Base-by-base conservation (phyloP, 768 basidiomycete species). In the Suillus subalutaceus region DNA sequence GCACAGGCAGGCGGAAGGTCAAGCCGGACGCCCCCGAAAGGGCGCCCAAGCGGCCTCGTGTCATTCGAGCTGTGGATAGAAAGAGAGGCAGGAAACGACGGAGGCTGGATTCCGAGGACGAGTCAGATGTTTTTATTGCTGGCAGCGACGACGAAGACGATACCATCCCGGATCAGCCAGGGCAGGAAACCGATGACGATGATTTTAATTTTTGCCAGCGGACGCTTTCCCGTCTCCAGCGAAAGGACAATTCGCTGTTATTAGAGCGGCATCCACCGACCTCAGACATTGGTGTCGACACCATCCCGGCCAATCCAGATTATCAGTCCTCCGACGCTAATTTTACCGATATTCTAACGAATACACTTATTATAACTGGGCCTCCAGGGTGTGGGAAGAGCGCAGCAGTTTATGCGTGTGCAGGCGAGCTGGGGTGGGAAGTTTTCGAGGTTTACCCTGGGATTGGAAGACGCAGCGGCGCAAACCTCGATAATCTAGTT, bases 401-500 rank as follows among this genome's bases (percentile, higher is more conserved):
- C 6, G 90, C 94, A 2, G 86, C 94, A 26, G 91, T 97, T 2
- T 96, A 97, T 77, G 96, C 97, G 0, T 96, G 95, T 73, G 94
- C 96, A 6, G 87, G 89, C 63, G 97, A 99, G 78, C 83, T 99
- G 41, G 94, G 90, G 16, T 99, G 94, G 93, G 93, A 96, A 60
- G 88, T 99, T 15, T 97, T 98, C 72, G 97, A 99, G 76, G 95
- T 99, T 15, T 92, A 96, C 78, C 93, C 97, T 32, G 97, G 97
- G 3, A 89, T 96, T 62, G 96, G 96, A n/a, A 92, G 87, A 72
- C 87, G 97, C 43, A 92, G 87, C 66, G 93, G 92, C 7, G 82
- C 88, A 32, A 92, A 88, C 71, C 80, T 99, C 69, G 88, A 90
- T 65, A 83, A 84, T 65, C 83, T 96, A 68, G 87, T 98, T 57